phyloP scores from a whole-genome alignment of 1,284 basidiomycete species.

The Tilletia indica region DNA sequence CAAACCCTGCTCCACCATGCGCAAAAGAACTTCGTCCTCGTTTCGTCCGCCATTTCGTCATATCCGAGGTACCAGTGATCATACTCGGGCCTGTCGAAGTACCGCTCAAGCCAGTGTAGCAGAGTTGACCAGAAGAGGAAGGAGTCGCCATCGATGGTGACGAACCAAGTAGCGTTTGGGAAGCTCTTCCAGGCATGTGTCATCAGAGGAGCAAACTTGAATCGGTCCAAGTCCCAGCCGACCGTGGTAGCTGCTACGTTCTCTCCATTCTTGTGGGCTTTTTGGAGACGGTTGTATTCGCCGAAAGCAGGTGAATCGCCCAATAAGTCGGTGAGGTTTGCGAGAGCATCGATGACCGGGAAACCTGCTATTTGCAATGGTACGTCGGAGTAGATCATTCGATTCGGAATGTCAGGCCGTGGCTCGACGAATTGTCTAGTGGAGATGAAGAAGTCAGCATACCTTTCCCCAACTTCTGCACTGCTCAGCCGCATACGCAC shows the following conservation, averaged over 20 bases:
- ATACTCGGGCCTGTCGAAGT: background rate
- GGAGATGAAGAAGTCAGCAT: background rate
- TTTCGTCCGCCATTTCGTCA: background rate
- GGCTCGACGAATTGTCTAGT: background rate
- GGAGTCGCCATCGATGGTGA: background rate
- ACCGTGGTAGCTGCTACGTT: background rate
- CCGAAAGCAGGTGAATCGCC: no score
- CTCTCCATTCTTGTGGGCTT: background rate
- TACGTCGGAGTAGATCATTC: constrained; percentile 9
- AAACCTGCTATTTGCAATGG: background rate
- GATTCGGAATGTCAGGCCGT: constrained; percentile 13
- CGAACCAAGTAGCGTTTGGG: constrained; percentile 11
- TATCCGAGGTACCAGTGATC: background rate
- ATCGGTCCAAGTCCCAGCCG: constrained; percentile 10
- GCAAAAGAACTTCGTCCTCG: constrained; percentile 8
- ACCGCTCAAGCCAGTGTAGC: constrained; percentile 2
- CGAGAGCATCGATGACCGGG: background rate
- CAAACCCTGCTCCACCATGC: background rate
- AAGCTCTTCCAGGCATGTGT: constrained; percentile 6
- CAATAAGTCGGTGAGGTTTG: background rate
- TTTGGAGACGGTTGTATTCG: constrained; percentile 1
- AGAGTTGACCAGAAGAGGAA: background rate
- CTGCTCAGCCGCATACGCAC: background rate
- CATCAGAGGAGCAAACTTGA: constrained; percentile 10
- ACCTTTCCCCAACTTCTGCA: background rate